phyloP scores from a whole-genome alignment of 257 asterid genomes.

The Solanum ossicruentum region DNA sequence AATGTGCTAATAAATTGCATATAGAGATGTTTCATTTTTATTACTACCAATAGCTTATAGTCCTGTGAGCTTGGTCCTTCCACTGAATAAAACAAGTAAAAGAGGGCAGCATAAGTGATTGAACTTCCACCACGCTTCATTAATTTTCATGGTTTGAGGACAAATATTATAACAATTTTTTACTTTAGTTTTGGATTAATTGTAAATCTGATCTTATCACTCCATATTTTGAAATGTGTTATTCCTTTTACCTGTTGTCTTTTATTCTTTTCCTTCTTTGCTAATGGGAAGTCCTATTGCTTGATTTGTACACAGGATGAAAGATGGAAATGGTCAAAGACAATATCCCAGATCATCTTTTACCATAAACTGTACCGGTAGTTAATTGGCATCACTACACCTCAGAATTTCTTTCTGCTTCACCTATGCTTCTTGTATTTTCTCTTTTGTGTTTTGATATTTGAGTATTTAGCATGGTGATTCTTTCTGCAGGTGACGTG shows the following conservation, averaged over 20 bases:
- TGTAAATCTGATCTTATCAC: not conserved
- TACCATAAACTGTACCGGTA: constrained; percentile 62
- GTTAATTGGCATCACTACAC: not conserved
- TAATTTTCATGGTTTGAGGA: not conserved
- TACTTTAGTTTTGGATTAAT: not conserved
- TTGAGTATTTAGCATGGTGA: not conserved
- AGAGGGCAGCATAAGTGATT: not conserved
- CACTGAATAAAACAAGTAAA: not conserved
- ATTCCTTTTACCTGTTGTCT: not conserved
- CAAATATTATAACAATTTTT: not conserved
- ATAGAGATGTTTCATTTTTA: not conserved
- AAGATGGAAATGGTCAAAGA: constrained; percentile 48
- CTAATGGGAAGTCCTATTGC: not conserved
- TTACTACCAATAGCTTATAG: not conserved
- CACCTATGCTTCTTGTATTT: constrained; percentile 1
- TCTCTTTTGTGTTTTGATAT: not conserved
- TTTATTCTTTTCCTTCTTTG: not conserved
- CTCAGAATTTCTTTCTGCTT: not conserved
- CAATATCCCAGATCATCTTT: constrained; percentile 60
- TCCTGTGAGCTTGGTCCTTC: not conserved
- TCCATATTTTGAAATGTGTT: not conserved
- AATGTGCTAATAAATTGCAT: not conserved
- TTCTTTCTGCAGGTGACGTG: constrained; percentile 45
- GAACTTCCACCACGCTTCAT: not conserved
- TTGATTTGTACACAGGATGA: constrained; percentile 34